Base-by-base conservation (phyloP, 2,329 filamentous ascomycete genomes). In the Stagonosporopsis chrysanthemi region DNA sequence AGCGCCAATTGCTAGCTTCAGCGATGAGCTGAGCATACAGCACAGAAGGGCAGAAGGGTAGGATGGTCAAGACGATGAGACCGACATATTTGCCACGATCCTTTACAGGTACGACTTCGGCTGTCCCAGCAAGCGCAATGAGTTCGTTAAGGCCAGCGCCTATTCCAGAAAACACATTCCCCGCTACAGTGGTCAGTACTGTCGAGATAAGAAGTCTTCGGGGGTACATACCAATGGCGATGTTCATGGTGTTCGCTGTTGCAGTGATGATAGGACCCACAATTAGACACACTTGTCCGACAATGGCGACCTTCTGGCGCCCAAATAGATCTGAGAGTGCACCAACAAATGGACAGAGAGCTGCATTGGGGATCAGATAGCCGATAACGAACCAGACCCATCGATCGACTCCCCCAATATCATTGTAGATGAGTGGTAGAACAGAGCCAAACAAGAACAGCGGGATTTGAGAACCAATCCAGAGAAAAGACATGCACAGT, bases 101-200 rank as follows among this genome's bases (percentile, higher is more conserved):
- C 17, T 83, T 79, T 19, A 85, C 85, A 1, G 88, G 88, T 0
- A 86, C 88, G 58, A 90, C 80, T 69, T 91, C 88, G 2, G 86
- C 86, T 1, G 87, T 88, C 31, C 83, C 88, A 26, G 88, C 87
- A 8, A 91, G 78, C 4, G 88, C 87, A 6, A 86, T 90, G 31
- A 90, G 77, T 71, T 90, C 88, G 63, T 87, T 87, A 58, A 90
- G 82, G 14, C 88, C 88, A 11, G 87, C 87, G 31, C 88, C 88
- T 6, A 85, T 78, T 1, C 88, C 88, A 9, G 87, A 82, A 61
- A 90, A 80, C 2, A 82, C 81, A 14, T 66, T 61, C 6, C 69
- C 71, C 52, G 65, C 69, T 72, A 38, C 1, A 36, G 1, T 6
- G 6, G 24, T 52, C n/a, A 56, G 36, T 11, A 23, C 6, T 12